Conservation (phyloP, 1,139 yeast species). For the Saccharomyces hybrid region DNA sequence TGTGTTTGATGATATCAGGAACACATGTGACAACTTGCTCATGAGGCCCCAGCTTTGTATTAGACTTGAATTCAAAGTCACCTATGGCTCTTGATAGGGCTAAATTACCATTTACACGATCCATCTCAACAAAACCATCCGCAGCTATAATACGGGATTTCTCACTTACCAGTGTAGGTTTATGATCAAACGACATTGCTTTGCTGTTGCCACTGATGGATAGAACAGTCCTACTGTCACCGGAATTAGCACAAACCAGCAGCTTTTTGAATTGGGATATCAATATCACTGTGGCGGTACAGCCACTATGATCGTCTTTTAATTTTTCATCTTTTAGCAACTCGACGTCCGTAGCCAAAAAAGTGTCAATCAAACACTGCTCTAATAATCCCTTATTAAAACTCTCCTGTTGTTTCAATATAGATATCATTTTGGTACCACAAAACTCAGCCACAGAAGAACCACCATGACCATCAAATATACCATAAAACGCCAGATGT, state of each 20-base stretch:
- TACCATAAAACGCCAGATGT: constrained; percentile 79
- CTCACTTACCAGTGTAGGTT: constrained; percentile 41
- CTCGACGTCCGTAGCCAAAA: constrained; percentile 77
- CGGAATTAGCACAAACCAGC: constrained; percentile 80
- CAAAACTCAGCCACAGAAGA: constrained; percentile 83
- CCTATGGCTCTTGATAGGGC: constrained; percentile 96
- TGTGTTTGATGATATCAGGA: constrained; percentile 84
- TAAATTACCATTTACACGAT: constrained; percentile 94
- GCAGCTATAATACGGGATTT: constrained; percentile 89
- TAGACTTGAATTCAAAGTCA: constrained; percentile 88
- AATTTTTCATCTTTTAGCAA: constrained; percentile 54
- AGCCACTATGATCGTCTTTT: constrained; percentile 82
- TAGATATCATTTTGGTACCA: constrained; percentile 67
- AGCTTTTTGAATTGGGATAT: constrained; percentile 36
- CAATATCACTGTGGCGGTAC: constrained; percentile 88
- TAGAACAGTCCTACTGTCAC: constrained; percentile 91
- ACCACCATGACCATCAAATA: constrained; percentile 98
- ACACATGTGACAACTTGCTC: constrained; percentile 93
- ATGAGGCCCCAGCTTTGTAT: constrained; percentile 77
- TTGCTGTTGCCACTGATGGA: constrained; percentile 80
- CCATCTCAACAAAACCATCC: constrained; percentile 94
- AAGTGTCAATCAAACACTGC: constrained; percentile 75
- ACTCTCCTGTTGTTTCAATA: constrained; percentile 56
- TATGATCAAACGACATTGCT: constrained; percentile 90
- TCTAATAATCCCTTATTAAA: constrained; percentile 51